phyloP scores from a whole-genome alignment of 1,139 yeast genomes.

The Arxiozyma slooffiae region DNA sequence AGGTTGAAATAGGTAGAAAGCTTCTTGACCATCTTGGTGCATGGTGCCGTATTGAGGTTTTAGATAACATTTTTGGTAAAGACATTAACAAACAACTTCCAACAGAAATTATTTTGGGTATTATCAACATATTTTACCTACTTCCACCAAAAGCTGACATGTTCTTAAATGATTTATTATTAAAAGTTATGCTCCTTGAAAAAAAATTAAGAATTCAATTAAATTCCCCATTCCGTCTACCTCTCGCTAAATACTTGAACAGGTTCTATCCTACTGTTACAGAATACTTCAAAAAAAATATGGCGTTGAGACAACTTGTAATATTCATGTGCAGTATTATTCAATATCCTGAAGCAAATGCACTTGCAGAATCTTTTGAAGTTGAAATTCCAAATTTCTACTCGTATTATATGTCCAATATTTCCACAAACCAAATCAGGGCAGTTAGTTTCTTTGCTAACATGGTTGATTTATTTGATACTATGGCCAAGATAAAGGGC shows the following conservation, averaged over 20 bases:
- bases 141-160: constrained; percentile 88
- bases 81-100: constrained; percentile 58
- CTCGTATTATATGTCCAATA: constrained; percentile 22
- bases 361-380: constrained; percentile 47
- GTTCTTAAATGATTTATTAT: constrained; percentile 78
- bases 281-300: constrained; percentile 58
- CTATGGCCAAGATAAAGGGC: constrained; percentile 44
- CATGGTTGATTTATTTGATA: constrained; percentile 51
- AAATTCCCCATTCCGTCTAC: constrained; percentile 82
- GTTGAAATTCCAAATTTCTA: constrained; percentile 39
- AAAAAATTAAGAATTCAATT: constrained; percentile 77
- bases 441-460: constrained; percentile 44
- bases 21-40: constrained; percentile 88
- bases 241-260: constrained; percentile 78
- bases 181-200: constrained; percentile 68
- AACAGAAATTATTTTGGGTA: constrained; percentile 80
- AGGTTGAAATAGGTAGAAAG: constrained; percentile 93
- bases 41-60: constrained; percentile 82
- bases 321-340: constrained; percentile 29
- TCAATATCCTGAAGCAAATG: constrained; percentile 42
- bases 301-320: constrained; percentile 56
- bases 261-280: constrained; percentile 71
- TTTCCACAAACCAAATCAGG: constrained; percentile 27
- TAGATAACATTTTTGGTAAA: constrained; percentile 34
- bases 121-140: constrained; percentile 82